Percentiles rank a stretch among this genome's conserved stretches.
phyloP scores from a whole-genome alignment of 1,139 yeast species.

The Scheffersomyces insectosa region DNA sequence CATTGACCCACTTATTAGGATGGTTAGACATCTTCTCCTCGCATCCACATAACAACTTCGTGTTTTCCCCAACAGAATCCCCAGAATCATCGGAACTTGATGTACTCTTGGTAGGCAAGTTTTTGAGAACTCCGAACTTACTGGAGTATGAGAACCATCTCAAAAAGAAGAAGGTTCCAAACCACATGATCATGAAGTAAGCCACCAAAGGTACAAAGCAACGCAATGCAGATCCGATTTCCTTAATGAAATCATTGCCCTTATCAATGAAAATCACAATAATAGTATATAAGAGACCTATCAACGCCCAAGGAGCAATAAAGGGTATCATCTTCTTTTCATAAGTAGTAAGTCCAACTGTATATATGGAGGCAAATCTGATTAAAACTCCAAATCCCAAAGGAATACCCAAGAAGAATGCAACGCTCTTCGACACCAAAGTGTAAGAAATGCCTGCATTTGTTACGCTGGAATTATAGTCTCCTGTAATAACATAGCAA shows the following conservation, averaged over 20 bases:
- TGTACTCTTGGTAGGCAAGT: conserved; percentile 3
- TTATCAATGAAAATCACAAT: conserved; percentile 53
- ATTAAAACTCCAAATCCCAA: conserved; percentile 46
- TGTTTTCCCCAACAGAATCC: conserved; percentile 4
- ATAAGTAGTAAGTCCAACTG: background rate
- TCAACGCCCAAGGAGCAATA: conserved; percentile 50
- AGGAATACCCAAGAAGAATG: conserved; percentile 58
- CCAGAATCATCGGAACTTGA: background rate
- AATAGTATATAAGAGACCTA: conserved; percentile 56
- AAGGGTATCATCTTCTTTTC: conserved; percentile 32
- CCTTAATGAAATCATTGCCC: conserved; percentile 50
- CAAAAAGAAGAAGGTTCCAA: conserved; percentile 41
- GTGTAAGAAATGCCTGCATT: conserved; percentile 29
- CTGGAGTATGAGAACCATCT: conserved; percentile 23
- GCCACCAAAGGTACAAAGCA: conserved; percentile 52
- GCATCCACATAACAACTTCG: conserved; percentile 36
- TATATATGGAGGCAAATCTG: conserved; percentile 28
- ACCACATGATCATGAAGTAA: conserved; percentile 53
- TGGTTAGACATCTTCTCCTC: conserved; percentile 21
- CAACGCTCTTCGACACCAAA: conserved; percentile 53
- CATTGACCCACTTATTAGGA: conserved; percentile 17
- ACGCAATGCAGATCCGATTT: conserved; percentile 52
- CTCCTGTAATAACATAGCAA: conserved; percentile 39
- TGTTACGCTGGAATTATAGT: conserved; percentile 7
- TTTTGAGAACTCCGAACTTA: background rate